Conservation (phyloP, 1,284 basidiomycete species). For the Peniophora sp. region DNA sequence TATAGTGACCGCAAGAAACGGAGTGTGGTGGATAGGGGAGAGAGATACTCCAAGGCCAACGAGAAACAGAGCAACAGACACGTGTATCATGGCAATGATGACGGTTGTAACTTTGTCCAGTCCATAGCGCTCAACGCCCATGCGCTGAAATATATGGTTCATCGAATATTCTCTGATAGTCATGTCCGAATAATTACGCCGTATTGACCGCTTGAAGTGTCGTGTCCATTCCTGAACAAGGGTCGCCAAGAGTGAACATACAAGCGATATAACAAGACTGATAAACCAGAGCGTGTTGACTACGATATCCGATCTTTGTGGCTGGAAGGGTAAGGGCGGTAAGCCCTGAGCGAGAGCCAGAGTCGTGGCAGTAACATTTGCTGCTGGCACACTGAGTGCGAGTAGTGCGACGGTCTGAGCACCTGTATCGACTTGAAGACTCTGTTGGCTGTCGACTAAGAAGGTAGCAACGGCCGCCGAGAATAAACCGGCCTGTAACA, state of each 20-base stretch:
- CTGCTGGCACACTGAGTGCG: too few species aligned
- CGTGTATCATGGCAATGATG: constrained; percentile 19
- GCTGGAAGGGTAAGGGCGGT: too few species aligned
- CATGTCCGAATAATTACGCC: constrained; percentile 19
- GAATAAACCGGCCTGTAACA: too few species aligned
- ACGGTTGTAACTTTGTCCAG: constrained; percentile 25
- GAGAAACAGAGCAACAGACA: constrained; percentile 1
- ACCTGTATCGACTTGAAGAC: too few species aligned
- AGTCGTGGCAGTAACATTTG: too few species aligned
- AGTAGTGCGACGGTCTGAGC: too few species aligned
- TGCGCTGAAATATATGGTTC: constrained; percentile 26
- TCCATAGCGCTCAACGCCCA: constrained; percentile 25
- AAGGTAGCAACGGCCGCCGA: too few species aligned
- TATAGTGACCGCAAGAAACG: too few species aligned
- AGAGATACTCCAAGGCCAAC: constrained; percentile 22
- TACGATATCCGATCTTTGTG: constrained; percentile 16
- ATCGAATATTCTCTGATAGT: constrained; percentile 23
- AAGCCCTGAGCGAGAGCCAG: background rate
- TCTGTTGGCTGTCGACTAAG: too few species aligned
- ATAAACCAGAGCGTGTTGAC: constrained; percentile 29
- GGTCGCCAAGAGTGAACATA: constrained; percentile 15
- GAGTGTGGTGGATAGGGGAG: constrained; percentile 14
- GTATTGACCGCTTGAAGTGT: constrained; percentile 18
- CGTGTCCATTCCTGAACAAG: constrained; percentile 17
- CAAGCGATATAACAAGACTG: constrained; percentile 14